A percentile compares a stretch with the other conserved stretches of the same genome.
phyloP scores from a whole-genome alignment of 140 eudicot genomes.

The Bidens hawaiensis region DNA sequence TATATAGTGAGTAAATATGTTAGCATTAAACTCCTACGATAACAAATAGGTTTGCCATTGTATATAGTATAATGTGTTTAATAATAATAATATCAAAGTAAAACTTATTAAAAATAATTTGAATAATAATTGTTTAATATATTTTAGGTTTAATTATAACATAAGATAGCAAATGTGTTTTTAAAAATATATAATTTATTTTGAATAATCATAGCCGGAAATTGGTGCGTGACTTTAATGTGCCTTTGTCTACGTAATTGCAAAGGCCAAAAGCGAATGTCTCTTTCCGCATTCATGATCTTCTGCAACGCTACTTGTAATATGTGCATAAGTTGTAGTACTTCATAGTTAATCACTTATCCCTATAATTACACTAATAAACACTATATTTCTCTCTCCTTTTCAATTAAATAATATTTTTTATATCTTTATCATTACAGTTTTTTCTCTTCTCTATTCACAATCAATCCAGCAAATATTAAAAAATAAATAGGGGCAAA shows the following conservation, averaged over 20 bases:
- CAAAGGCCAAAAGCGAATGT: conserved; percentile 21
- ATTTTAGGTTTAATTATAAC: background rate
- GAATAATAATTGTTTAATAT: background rate
- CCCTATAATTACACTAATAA: no score
- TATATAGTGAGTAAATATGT: no score
- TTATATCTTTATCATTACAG: background rate
- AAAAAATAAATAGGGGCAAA: no score
- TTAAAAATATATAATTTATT: background rate
- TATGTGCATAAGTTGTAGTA: background rate
- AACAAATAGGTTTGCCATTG: no score
- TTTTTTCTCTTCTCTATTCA: no score
- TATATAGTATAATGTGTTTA: no score
- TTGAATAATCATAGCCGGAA: conserved; percentile 9
- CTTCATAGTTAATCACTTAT: background rate
- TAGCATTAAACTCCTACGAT: no score
- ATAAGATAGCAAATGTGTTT: background rate
- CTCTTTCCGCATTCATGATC: conserved; percentile 15
- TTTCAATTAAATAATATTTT: no score
- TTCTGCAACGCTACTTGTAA: background rate
- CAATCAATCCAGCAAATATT: no score
- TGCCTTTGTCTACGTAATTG: conserved; percentile 25
- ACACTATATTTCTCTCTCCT: no score
- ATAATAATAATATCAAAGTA: no score
- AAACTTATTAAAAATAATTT: no score
- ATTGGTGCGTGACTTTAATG: conserved; percentile 19